Conservation (phyloP, 352 stramenopile species). For the Phytophthora aleatoria region DNA sequence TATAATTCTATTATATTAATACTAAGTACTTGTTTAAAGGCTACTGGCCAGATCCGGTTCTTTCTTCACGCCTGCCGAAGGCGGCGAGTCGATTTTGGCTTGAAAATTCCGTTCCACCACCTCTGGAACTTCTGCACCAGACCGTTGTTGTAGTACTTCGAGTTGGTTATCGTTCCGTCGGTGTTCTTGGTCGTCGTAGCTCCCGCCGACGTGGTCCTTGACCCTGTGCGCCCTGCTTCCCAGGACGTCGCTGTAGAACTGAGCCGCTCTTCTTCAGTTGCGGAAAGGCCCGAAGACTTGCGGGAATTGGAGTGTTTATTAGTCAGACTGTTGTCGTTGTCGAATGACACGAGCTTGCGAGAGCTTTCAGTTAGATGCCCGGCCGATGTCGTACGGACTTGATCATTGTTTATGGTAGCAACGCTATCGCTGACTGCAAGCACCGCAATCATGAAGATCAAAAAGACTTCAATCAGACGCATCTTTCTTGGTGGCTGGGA, state of each 20-base stretch:
- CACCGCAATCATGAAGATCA: constrained; percentile 6
- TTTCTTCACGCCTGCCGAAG: constrained; percentile 10
- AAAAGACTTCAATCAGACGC: constrained; percentile 6
- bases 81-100: constrained; percentile 2
- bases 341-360: background rate
- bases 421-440: background rate
- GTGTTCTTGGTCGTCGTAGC: background rate
- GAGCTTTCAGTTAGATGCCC: background rate
- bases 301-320: background rate
- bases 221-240: background rate
- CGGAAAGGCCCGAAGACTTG: background rate
- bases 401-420: background rate
- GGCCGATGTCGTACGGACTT: background rate
- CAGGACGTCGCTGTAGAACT: background rate
- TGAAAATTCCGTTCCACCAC: constrained; percentile 9
- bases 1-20: no score
- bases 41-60: no score
- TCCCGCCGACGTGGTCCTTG: background rate
- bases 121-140: constrained; percentile 9
- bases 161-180: constrained; percentile 17
- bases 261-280: constrained; percentile 13
- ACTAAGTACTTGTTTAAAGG: no score
- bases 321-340: background rate
- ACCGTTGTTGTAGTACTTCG: constrained; percentile 15
- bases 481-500: constrained; percentile 4